Base-by-base conservation (phyloP, 2,329 filamentous ascomycete genomes). In the Colletotrichum brevisporum region DNA sequence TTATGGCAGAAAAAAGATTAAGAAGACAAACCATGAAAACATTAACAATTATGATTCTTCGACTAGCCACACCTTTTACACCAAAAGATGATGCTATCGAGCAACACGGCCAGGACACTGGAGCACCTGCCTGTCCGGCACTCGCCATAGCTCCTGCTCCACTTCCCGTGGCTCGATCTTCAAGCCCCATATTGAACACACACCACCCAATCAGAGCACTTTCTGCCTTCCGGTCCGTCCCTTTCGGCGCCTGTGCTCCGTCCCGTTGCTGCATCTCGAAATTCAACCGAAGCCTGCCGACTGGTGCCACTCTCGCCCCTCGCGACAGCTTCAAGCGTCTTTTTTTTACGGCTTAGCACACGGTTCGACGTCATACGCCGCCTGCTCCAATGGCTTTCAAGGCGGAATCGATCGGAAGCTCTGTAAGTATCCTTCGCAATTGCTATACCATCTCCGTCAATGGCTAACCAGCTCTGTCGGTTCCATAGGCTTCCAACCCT, bases 301-400 rank as follows among this genome's bases (percentile, higher is more conserved):
- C 45, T 64, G 16, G 45, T 58, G 53, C 41, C 6, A 41, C 18
- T 8, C 21, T 39, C n/a, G 21, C 51, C 53, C 36, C 16, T 27
- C 27, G 55, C 9, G 16, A 10, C 16, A 16, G 10, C 60, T 50
- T n/a, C 5, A 43, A 31, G 47, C 50, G 51, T 31, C 50, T 21
- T 16, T n/a, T 18, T 24, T 24, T 21, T 27, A 47, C 4, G 55
- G 31, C 31, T 36, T 36, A 36, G 31, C 8, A 36, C 8, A 36
- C 31, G 8, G 26, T 39, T 36, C 13, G n/a, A 62, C 56, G 24
- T 12, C 24, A 36, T 27, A 51, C 26, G 27, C 56, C 59, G 72
- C 67, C 69, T 56, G 63, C 73, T 70, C 71, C 72, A 73, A 82
- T 82, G 80, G 77, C 78, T 71, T 74, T 76, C 67, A 76, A 76